These are phyloP conservation scores for Russula emetica DNA, from an alignment of 768 basidiomycete species.

Conservation along the genomic window DNA sequence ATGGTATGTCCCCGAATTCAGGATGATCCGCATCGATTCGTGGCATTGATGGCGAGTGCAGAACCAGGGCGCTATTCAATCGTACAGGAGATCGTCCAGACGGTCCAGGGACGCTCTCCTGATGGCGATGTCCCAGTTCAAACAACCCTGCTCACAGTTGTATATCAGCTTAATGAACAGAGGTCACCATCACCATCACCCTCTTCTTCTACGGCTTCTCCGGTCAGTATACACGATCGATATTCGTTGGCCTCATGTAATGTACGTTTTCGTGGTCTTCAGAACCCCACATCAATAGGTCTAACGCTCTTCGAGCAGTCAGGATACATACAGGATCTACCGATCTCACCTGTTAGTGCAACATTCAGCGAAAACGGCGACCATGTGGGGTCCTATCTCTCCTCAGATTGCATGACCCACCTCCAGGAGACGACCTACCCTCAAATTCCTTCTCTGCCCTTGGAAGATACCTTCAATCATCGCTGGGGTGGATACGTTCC, in stretches of 20 bases:
- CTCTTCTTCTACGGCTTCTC: constrained; percentile 24
- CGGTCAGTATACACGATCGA: constrained; percentile 20
- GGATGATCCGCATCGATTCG: constrained; percentile 5
- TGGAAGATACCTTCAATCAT: constrained; percentile 23
- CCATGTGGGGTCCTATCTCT: constrained; percentile 18
- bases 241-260: constrained; percentile 24
- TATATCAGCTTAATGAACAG: constrained; percentile 31
- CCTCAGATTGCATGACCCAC: constrained; percentile 12
- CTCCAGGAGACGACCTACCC: constrained; percentile 19
- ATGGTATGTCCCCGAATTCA: constrained; percentile 41
- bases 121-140: constrained; percentile 19
- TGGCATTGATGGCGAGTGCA: constrained; percentile 31
- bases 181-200: constrained; percentile 18
- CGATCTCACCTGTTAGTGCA: constrained; percentile 30
- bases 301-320: constrained; percentile 21
- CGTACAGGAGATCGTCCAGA: constrained; percentile 52
- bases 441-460: constrained; percentile 11
- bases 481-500: constrained; percentile 25
- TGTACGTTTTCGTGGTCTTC: constrained; percentile 13
- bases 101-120: constrained; percentile 12
- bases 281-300: neutral
- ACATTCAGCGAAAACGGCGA: constrained; percentile 27
- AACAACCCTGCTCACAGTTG: constrained; percentile 30
- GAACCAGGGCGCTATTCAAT: constrained; percentile 67
- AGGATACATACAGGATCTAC: constrained; percentile 27